phyloP scores from a whole-genome alignment of 345 rosid genomes.

The Melastoma malabathricum region DNA sequence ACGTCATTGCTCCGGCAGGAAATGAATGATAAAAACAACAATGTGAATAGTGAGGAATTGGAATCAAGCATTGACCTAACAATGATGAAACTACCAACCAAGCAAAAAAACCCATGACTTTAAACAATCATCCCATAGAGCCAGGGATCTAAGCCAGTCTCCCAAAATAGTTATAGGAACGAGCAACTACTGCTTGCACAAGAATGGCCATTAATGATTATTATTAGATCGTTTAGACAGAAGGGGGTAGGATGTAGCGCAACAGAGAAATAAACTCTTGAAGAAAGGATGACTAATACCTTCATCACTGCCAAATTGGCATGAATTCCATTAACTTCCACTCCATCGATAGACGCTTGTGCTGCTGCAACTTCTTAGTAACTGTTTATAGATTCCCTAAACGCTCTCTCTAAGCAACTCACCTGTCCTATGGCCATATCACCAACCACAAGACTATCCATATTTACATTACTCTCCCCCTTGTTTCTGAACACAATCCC shows the following conservation, averaged over 20 bases:
- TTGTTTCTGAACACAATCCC: conserved; percentile 56
- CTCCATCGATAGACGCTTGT: conserved; percentile 80
- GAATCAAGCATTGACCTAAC: conserved; percentile 33
- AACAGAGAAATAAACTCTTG: neutral
- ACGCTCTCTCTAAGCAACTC: conserved; percentile 64
- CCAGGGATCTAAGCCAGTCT: conserved; percentile 40
- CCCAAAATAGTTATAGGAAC: conserved; percentile 55
- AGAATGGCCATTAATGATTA: neutral
- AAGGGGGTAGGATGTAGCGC: neutral
- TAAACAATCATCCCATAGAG: conserved; percentile 62
- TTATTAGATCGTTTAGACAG: no score
- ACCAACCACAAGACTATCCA: conserved; percentile 53
- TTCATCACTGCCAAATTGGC: conserved; percentile 97
- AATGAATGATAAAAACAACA: neutral
- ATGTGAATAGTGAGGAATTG: neutral
- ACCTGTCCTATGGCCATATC: conserved; percentile 82
- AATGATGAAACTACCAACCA: conserved; percentile 40
- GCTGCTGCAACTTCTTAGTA: conserved; percentile 67
- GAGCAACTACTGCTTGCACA: conserved; percentile 59
- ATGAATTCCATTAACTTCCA: conserved; percentile 85
- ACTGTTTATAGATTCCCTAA: conserved; percentile 67
- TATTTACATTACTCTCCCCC: conserved; percentile 33
- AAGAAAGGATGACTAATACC: conserved; percentile 28
- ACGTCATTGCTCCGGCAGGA: conserved; percentile 1
- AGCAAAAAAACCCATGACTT: conserved; percentile 66